Percentiles rank a stretch among this genome's conserved stretches.
These are phyloP conservation scores for Talaromyces sp. DNA, from an alignment of 2,329 filamentous ascomycete genomes.

Conservation along the genomic window DNA sequence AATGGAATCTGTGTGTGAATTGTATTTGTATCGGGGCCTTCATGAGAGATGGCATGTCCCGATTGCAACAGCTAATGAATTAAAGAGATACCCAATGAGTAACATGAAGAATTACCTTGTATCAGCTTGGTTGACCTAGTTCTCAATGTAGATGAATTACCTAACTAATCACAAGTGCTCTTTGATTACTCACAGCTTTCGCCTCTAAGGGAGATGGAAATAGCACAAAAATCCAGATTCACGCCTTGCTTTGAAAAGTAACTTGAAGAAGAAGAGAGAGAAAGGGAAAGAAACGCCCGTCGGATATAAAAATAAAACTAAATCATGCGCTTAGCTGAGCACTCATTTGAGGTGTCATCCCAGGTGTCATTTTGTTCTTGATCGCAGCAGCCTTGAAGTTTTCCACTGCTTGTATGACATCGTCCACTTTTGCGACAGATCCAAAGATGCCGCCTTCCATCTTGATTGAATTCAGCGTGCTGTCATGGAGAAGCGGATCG, in stretches of 20 bases:
- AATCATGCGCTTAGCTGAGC: slow-evolving; percentile 4
- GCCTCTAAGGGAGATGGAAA: not conserved
- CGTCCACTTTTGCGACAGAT: slow-evolving; percentile 32
- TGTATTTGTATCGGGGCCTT: not conserved
- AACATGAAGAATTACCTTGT: not conserved
- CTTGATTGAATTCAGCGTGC: slow-evolving; percentile 40
- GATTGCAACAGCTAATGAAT: not conserved
- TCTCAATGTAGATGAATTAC: not conserved
- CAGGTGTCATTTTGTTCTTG: slow-evolving; percentile 37
- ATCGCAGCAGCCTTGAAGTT: slow-evolving; percentile 37
- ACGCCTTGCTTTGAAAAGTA: not conserved
- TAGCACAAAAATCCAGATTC: not conserved
- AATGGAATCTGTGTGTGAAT: not conserved
- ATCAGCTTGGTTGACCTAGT: not conserved
- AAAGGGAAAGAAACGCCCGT: not conserved
- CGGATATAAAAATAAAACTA: not conserved
- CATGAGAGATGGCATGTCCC: not conserved
- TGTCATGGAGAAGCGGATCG: slow-evolving; percentile 35
- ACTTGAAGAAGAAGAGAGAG: not conserved
- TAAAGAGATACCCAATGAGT: not conserved
- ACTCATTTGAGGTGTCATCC: slow-evolving; percentile 38
- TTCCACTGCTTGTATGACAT: slow-evolving; percentile 37
- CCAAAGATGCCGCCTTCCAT: slow-evolving; percentile 46
- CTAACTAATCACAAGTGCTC: not conserved
- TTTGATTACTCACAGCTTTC: not conserved